Percentiles rank a stretch among this genome's conserved stretches.
These are phyloP conservation scores for Eustoma russellianum DNA, from an alignment of 257 asterid genomes.

Conservation along the genomic window DNA sequence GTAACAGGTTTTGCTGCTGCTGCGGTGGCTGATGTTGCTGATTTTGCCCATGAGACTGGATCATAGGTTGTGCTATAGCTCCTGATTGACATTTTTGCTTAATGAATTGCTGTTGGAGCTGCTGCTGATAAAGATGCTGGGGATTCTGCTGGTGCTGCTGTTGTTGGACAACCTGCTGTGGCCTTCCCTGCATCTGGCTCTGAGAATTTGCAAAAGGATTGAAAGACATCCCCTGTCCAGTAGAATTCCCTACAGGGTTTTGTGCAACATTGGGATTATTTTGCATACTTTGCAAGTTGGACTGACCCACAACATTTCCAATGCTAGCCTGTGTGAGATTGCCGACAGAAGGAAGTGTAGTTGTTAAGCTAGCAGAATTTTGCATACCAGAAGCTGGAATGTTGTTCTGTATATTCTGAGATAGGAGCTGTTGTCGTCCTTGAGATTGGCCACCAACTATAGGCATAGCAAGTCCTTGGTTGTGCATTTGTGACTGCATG, in stretches of 20 bases:
- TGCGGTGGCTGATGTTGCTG: constrained; percentile 32
- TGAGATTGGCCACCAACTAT: constrained; percentile 63
- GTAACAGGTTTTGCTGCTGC: constrained; percentile 52
- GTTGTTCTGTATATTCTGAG: constrained; percentile 64
- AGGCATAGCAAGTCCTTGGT: constrained; percentile 55
- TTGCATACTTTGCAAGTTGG: constrained; percentile 61
- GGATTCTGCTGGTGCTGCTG: constrained; percentile 55
- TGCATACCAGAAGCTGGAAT: constrained; percentile 54
- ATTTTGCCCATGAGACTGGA: constrained; percentile 67
- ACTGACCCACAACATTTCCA: constrained; percentile 60
- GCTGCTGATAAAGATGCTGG: constrained; percentile 71
- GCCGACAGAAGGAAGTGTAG: constrained; percentile 51
- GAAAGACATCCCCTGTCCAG: constrained; percentile 70
- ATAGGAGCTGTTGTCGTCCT: constrained; percentile 61
- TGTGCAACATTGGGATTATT: constrained; percentile 49
- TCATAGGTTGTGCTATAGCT: constrained; percentile 44
- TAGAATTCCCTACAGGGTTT: constrained; percentile 49
- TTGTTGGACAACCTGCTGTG: constrained; percentile 53
- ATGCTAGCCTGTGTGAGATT: constrained; percentile 52
- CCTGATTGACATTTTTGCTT: constrained; percentile 77
- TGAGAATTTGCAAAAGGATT: constrained; percentile 69
- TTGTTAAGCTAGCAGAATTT: constrained; percentile 56
- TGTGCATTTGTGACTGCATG: constrained; percentile 72
- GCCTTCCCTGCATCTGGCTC: constrained; percentile 68
- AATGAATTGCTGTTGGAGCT: constrained; percentile 55